Evolutionary conservation across 768 basidiomycete genomes (phyloP).

Genomic region (Gelatoporia subvermispora): DNA sequence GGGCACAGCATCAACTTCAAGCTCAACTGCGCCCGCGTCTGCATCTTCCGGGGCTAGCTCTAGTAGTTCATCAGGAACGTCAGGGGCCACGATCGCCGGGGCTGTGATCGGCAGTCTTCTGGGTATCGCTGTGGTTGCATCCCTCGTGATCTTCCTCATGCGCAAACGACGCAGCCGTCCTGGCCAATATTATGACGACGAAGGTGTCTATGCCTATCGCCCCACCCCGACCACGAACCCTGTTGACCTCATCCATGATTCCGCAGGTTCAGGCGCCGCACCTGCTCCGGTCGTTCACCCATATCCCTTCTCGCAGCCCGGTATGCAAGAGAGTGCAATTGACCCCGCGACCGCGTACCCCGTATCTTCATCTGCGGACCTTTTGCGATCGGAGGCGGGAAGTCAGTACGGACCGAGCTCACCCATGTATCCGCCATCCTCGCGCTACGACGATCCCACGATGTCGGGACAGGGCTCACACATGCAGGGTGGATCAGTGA

Average conservation of each 20-base stretch:
- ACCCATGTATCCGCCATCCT: neutral
- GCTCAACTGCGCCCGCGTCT: slow-evolving; percentile 9
- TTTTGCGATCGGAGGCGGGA: too few species aligned
- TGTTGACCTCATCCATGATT: slow-evolving; percentile 10
- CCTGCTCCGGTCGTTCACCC: slow-evolving; percentile 11
- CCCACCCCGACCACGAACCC: slow-evolving; percentile 2
- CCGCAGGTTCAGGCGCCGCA: neutral
- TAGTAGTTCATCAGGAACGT: slow-evolving; percentile 5
- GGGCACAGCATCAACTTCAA: neutral
- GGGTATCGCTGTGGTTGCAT: slow-evolving; percentile 13
- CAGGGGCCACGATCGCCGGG: slow-evolving; percentile 16
- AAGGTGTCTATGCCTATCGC: slow-evolving; percentile 2
- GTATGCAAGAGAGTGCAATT: neutral
- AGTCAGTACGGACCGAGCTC: neutral
- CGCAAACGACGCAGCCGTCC: slow-evolving; percentile 9
- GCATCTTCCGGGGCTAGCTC: slow-evolving; percentile 1
- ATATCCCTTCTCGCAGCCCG: slow-evolving; percentile 11
- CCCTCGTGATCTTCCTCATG: slow-evolving; percentile 16
- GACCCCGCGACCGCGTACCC: too few species aligned
- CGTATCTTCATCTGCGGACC: too few species aligned
- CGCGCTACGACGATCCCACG: neutral
- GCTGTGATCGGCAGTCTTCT: slow-evolving; percentile 19
- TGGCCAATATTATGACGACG: slow-evolving; percentile 1
- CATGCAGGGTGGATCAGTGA: neutral
- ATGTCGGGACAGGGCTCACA: neutral